Base-by-base conservation (phyloP, 768 basidiomycete genomes). In the Trametes cingulata region DNA sequence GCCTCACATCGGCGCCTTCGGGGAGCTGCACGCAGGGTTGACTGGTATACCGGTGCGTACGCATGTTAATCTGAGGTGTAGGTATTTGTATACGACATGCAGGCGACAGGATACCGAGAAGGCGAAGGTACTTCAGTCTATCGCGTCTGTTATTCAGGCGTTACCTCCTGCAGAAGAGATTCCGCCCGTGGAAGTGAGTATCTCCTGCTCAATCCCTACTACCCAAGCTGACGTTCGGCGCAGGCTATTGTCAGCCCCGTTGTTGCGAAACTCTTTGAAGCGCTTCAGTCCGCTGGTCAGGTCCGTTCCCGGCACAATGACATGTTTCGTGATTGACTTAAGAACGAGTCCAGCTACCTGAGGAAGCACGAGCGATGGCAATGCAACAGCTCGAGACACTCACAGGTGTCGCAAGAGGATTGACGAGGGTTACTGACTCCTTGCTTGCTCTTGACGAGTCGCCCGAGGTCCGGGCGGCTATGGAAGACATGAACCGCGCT, bases 111-210 rank as follows among this genome's bases (percentile, higher is more conserved):
- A 92, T 65, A 85, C 87, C 20, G 94, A 96, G 73, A 91, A 90
- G 74, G 84, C 85, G 65, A 97, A 95, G 73, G 91, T 97, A 0
- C 76, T 97, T 45, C 91, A 97, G 70, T 92, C 90, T 0, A 95
- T 98, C 52, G 86, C 93, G 1, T 96, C 94, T 63, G 93, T 98
- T 3, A 90, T 97, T 33, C 92, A 97, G 67, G 95, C 95, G 0
- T 73, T 98, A 49, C 88, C 91, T 0, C 86, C 92, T 0, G 77
- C 77, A 41, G 88, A 93, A 42, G 90, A 85, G 56, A 87, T 96
- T 25, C 80, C 85, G 0, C 90, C 93, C 0, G 80, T 95, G 22
- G 84, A 88, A 75, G 90, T 89, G 51, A 2, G 20, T 56, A 27
- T 22, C 22, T 19, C 19, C 20, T 17, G 47, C 58, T 19, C 19